A percentile compares a stretch with the other conserved stretches of the same genome.
phyloP scores from a whole-genome alignment of 2,329 filamentous ascomycete genomes.

The Leptographium galeiforme region DNA sequence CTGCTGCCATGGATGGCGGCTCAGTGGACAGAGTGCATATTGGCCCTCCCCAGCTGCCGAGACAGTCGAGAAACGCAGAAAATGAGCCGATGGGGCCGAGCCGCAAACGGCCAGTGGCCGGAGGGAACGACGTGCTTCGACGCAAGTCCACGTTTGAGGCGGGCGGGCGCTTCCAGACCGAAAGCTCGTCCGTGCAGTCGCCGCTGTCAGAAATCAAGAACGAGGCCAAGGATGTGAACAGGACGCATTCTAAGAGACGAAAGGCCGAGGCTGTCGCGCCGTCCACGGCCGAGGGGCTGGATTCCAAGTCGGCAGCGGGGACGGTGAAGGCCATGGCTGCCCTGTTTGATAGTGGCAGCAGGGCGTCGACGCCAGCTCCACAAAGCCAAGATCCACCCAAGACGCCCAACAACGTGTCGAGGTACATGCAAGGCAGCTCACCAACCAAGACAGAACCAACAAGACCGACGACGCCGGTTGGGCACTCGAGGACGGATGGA shows the following conservation, averaged over 20 bases:
- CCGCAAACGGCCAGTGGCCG: background rate
- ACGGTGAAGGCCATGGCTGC: conserved; percentile 37
- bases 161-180: background rate
- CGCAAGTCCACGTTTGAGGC: background rate
- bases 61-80: background rate
- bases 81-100: background rate
- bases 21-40: background rate
- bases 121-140: background rate
- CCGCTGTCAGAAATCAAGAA: conserved; percentile 8
- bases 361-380: background rate
- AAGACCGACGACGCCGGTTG: background rate
- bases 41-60: background rate
- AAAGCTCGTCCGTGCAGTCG: background rate
- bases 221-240: background rate
- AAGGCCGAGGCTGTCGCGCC: background rate
- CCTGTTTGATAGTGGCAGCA: conserved; percentile 29
- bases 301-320: conserved; percentile 13
- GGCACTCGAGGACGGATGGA: background rate
- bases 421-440: conserved; percentile 9
- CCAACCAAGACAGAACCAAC: background rate
- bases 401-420: conserved; percentile 13
- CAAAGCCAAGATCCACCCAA: conserved; percentile 1
- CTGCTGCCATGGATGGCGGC: background rate
- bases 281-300: conserved; percentile 5
- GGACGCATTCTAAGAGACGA: background rate